Conservation (phyloP, 352 stramenopile species). For the Phytopythium chamaehyphon region DNA sequence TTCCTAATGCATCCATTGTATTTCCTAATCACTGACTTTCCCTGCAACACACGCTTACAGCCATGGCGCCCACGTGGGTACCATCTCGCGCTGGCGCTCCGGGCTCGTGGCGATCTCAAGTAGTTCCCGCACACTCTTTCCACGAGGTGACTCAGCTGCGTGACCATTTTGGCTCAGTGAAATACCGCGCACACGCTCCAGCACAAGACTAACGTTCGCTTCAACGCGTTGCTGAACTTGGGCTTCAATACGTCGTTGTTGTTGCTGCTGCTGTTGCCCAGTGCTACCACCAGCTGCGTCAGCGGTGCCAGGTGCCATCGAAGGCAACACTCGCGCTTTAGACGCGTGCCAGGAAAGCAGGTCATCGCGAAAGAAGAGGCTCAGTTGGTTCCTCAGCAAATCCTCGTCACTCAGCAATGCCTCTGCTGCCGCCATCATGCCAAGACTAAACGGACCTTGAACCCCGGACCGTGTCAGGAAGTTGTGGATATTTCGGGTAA, state of each 20-base stretch:
- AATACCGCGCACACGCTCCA: constrained; percentile 73
- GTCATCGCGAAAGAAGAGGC: constrained; percentile 87
- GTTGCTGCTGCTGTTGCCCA: constrained; percentile 11
- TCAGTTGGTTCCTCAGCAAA: constrained; percentile 83
- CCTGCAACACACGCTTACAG: constrained; percentile 31
- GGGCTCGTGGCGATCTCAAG: constrained; percentile 78
- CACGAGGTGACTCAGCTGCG: constrained; percentile 36
- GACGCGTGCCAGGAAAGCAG: constrained; percentile 85
- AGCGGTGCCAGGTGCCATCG: constrained; percentile 10
- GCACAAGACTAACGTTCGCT: constrained; percentile 80
- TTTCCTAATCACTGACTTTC: neutral
- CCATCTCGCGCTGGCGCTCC: constrained; percentile 82
- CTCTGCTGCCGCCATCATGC: constrained; percentile 78
- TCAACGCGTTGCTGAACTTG: constrained; percentile 78
- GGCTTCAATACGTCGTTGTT: constrained; percentile 1
- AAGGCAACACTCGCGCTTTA: constrained; percentile 64
- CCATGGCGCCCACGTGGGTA: constrained; percentile 86
- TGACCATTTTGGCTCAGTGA: constrained; percentile 72
- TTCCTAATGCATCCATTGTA: too few relatives aligned
- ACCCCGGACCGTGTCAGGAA: constrained; percentile 84
- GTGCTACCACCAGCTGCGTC: constrained; percentile 12
- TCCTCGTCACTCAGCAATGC: constrained; percentile 81
- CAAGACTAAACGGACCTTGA: constrained; percentile 81
- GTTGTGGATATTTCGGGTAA: constrained; percentile 87
- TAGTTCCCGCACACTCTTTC: constrained; percentile 76